Evolutionary conservation across 306 rosid species (phyloP).

Genomic region (Mucuna pruriens): DNA sequence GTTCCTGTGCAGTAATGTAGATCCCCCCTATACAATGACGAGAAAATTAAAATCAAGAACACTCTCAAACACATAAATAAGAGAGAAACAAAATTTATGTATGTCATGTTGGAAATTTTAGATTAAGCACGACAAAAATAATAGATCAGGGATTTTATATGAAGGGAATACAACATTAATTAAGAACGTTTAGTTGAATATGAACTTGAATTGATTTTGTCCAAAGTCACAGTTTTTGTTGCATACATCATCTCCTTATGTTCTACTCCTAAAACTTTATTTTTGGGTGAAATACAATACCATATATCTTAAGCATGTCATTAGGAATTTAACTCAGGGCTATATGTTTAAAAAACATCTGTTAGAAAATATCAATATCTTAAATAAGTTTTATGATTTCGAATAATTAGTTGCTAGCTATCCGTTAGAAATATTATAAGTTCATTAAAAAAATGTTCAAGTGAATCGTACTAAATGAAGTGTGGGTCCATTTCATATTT

Average conservation of each 20-base stretch:
- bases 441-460: too few species aligned
- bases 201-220: neutral
- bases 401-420: too few species aligned
- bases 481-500: neutral
- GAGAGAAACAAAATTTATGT: neutral
- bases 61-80: neutral
- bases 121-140: neutral
- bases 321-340: too few species aligned
- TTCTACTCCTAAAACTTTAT: neutral
- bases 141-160: neutral
- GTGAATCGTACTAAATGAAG: neutral
- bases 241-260: neutral
- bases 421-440: too few species aligned
- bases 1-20: neutral
- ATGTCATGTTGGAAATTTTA: neutral
- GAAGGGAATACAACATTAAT: neutral
- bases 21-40: neutral
- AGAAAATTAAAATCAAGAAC: too few species aligned
- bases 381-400: too few species aligned
- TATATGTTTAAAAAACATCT: too few species aligned
- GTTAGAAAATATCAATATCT: too few species aligned
- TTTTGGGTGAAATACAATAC: too few species aligned
- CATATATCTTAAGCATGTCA: too few species aligned
- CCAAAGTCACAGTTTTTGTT: neutral
- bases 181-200: neutral